Evolutionary conservation across 2,329 filamentous ascomycete species (phyloP).

Genomic region (Penicillium thymicola): DNA sequence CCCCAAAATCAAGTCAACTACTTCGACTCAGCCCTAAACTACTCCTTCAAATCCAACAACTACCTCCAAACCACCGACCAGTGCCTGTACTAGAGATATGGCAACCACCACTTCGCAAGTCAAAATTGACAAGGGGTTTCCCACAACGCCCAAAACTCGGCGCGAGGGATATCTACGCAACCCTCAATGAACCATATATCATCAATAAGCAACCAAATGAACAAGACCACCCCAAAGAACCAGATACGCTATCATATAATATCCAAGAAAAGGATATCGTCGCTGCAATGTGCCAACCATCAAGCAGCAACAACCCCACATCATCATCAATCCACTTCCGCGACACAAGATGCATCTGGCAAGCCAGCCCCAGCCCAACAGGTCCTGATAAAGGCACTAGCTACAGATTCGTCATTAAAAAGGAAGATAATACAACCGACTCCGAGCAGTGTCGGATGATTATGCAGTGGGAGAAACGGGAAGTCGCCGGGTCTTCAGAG

Average conservation of each 20-base stretch:
- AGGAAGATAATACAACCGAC: not conserved
- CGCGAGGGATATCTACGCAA: slow-evolving; percentile 28
- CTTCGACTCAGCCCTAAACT: slow-evolving; percentile 29
- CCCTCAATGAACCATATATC: slow-evolving; percentile 28
- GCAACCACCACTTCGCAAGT: slow-evolving; percentile 29
- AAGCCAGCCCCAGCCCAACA: slow-evolving; percentile 5
- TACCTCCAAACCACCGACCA: slow-evolving; percentile 21
- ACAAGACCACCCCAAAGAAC: not conserved
- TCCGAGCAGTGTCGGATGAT: slow-evolving; percentile 14
- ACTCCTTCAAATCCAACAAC: slow-evolving; percentile 35
- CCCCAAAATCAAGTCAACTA: slow-evolving; percentile 26
- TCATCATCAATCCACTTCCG: slow-evolving; percentile 18
- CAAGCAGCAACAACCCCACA: not conserved
- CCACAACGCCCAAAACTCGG: slow-evolving; percentile 23
- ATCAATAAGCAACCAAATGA: not conserved
- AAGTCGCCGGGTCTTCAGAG: not conserved
- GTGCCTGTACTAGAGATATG: slow-evolving; percentile 33
- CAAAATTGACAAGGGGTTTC: slow-evolving; percentile 21
- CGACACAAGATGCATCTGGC: slow-evolving; percentile 17
- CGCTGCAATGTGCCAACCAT: slow-evolving; percentile 17
- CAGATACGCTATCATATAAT: not conserved
- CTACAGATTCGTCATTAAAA: slow-evolving; percentile 17
- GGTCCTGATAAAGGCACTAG: slow-evolving; percentile 5
- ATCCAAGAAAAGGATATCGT: slow-evolving; percentile 15
- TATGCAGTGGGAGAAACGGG: slow-evolving; percentile 23